These are phyloP conservation scores for Hordeum pubiflorum DNA, from an alignment of 202 grass and related monocot genomes.

Conservation along the genomic window DNA sequence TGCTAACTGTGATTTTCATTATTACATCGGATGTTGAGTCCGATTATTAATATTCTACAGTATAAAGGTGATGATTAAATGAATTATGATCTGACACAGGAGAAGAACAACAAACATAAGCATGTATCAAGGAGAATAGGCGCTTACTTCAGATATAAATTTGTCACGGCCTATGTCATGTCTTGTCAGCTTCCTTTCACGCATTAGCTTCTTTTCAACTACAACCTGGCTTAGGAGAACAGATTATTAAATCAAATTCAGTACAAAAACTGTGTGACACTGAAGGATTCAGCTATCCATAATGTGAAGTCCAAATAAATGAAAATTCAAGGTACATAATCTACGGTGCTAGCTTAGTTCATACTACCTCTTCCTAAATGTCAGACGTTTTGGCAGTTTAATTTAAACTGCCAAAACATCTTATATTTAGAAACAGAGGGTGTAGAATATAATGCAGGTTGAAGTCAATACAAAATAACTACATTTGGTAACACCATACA, in stretches of 20 bases:
- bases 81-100: background rate
- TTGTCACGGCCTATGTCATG: slow-evolving; percentile 74
- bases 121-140: background rate
- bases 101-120: background rate
- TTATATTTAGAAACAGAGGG: background rate
- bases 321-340: background rate
- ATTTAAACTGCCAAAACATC: no score
- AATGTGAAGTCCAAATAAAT: background rate
- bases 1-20: background rate
- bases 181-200: slow-evolving; percentile 78
- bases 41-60: background rate
- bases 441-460: background rate
- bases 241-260: slow-evolving; percentile 14
- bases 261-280: background rate
- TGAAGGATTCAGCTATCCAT: background rate
- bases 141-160: slow-evolving; percentile 72
- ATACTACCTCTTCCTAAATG: background rate
- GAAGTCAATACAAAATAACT: background rate
- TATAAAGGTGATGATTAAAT: background rate
- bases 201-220: slow-evolving; percentile 95
- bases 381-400: no score
- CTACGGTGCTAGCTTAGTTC: background rate
- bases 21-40: background rate
- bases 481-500: background rate
- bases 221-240: slow-evolving; percentile 62